Evolutionary conservation across 768 basidiomycete species (phyloP).

Genomic region (Leccinum subtestaceum): DNA sequence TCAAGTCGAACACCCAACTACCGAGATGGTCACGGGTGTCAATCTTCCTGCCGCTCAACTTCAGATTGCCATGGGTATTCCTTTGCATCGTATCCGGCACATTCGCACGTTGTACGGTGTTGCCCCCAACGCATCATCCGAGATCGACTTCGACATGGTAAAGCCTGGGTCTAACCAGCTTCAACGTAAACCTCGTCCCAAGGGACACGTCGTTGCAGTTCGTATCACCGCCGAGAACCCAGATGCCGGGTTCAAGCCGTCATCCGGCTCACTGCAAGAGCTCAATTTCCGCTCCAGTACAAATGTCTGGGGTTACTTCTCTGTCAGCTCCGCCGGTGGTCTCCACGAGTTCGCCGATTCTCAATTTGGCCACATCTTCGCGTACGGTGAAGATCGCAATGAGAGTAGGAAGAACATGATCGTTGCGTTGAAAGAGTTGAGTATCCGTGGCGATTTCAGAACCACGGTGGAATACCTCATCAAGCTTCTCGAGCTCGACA

Average conservation of each 20-base stretch:
- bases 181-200: conserved; percentile 93
- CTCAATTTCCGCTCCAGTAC: conserved; percentile 99
- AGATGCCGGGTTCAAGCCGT: conserved; percentile 99
- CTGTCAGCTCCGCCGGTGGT: conserved; percentile 91
- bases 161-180: conserved; percentile 83
- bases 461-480: conserved; percentile 99
- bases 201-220: conserved; percentile 98
- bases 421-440: conserved; percentile 95
- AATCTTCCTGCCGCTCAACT: conserved; percentile 97
- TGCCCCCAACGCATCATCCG: conserved; percentile 80
- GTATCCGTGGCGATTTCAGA: conserved; percentile 97
- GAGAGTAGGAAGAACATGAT: conserved; percentile 99
- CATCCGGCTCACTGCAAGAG: conserved; percentile 94
- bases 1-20: conserved; percentile 99
- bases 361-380: conserved; percentile 99
- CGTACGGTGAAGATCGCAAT: conserved; percentile 92
- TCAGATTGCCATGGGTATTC: conserved; percentile 97
- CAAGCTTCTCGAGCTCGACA: conserved; percentile 92
- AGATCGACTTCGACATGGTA: conserved; percentile 96
- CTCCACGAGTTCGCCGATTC: conserved; percentile 99
- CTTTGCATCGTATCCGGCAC: conserved; percentile 91
- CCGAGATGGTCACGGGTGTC: conserved; percentile 99
- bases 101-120: conserved; percentile 96
- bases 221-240: conserved; percentile 99
- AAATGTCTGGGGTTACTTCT: conserved; percentile 99